Evolutionary conservation across 116 monocot species (phyloP).

Genomic region (Zostera marina): DNA sequence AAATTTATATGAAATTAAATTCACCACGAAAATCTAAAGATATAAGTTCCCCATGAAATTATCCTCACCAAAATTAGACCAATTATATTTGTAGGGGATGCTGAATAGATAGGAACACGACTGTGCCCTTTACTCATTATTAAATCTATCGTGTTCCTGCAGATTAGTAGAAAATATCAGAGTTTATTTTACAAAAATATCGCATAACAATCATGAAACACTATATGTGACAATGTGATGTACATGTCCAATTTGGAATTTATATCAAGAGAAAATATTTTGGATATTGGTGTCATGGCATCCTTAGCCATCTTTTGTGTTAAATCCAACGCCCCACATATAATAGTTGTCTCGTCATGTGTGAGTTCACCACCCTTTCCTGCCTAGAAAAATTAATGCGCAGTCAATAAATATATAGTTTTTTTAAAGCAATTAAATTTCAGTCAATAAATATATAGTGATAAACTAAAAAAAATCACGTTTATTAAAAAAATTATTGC

Average conservation of each 20-base stretch:
- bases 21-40: neutral
- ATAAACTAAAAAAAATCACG: neutral
- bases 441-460: too few species aligned
- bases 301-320: constrained; percentile 82
- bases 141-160: constrained; percentile 66
- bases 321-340: constrained; percentile 88
- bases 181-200: neutral
- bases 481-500: neutral
- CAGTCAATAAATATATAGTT: too few species aligned
- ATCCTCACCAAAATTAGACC: constrained; percentile 89
- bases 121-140: constrained; percentile 97
- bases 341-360: constrained; percentile 98
- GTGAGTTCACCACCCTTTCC: constrained; percentile 98
- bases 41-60: neutral
- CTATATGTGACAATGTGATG: constrained; percentile 7
- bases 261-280: constrained; percentile 91
- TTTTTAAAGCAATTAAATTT: too few species aligned
- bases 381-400: constrained; percentile 30
- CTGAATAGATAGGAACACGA: constrained; percentile 93
- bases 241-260: constrained; percentile 88
- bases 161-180: neutral
- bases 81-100: constrained; percentile 69
- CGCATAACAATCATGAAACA: neutral
- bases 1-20: neutral
- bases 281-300: constrained; percentile 79